A percentile compares a stretch with the other conserved stretches of the same genome.
Evolutionary conservation across 805 yeast genomes (phyloP).

Genomic region (Yarrowia sp.): DNA sequence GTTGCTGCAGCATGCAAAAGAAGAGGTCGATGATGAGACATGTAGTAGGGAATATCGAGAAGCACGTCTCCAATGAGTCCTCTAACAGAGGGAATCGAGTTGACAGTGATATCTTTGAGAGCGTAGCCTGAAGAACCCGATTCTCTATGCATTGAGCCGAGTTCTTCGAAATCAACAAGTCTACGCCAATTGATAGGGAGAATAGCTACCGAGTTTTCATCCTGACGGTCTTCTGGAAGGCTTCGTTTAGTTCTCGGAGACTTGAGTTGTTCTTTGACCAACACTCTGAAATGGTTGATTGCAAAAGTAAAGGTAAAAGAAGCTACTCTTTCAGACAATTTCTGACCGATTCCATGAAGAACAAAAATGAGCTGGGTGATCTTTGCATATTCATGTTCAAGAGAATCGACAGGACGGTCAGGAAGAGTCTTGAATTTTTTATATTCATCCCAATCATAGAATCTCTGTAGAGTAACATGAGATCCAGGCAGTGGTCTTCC

Average conservation of each 20-base stretch:
- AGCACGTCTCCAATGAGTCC: constrained; percentile 80
- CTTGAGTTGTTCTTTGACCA: constrained; percentile 35
- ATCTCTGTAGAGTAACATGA: constrained; percentile 33
- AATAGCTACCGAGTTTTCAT: constrained; percentile 34
- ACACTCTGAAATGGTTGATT: constrained; percentile 42
- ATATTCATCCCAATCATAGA: constrained; percentile 40
- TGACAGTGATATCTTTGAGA: constrained; percentile 68
- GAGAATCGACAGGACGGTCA: constrained; percentile 35
- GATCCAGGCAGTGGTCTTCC: constrained; percentile 33
- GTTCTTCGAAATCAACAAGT: constrained; percentile 45
- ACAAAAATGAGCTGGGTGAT: constrained; percentile 70
- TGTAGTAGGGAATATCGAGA: constrained; percentile 75
- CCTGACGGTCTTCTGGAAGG: constrained; percentile 29
- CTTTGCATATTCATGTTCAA: constrained; percentile 38
- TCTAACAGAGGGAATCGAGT: constrained; percentile 73
- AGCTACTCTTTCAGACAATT: constrained; percentile 73
- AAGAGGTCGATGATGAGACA: constrained; percentile 63
- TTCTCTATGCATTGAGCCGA: constrained; percentile 23
- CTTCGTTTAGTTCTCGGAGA: constrained; percentile 31
- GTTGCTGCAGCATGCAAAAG: constrained; percentile 64
- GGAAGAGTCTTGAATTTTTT: constrained; percentile 34
- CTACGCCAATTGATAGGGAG: constrained; percentile 92
- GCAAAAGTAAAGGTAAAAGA: constrained; percentile 83
- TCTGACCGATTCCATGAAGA: constrained; percentile 94
- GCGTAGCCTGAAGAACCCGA: constrained; percentile 45